Conservation (phyloP, 2,329 filamentous ascomycete species). For the Alternaria sp. region DNA sequence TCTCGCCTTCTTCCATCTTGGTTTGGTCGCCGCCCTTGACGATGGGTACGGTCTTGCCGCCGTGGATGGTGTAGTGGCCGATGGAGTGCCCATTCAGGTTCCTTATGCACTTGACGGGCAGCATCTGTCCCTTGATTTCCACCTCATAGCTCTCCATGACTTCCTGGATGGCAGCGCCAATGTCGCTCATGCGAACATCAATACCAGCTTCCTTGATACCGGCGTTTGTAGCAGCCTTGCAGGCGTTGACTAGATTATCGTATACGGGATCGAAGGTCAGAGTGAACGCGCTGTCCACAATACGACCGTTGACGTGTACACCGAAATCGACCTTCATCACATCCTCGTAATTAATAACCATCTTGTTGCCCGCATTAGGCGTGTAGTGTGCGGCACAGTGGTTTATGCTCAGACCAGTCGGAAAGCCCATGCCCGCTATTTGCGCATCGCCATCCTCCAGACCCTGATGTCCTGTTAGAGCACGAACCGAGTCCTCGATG, state of each 20-base stretch:
- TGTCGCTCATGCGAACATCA: slow-evolving; percentile 86
- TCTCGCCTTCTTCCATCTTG: slow-evolving; percentile 97
- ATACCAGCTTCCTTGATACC: slow-evolving; percentile 91
- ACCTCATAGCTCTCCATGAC: slow-evolving; percentile 94
- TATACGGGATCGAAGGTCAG: slow-evolving; percentile 73
- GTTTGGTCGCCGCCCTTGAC: slow-evolving; percentile 87
- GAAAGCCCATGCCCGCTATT: slow-evolving; percentile 85
- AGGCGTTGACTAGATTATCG: slow-evolving; percentile 71
- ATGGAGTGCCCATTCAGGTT: slow-evolving; percentile 93
- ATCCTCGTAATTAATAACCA: slow-evolving; percentile 69
- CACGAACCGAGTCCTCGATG: slow-evolving; percentile 84
- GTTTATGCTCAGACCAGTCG: slow-evolving; percentile 83
- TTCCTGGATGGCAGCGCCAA: slow-evolving; percentile 85
- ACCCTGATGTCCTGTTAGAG: slow-evolving; percentile 77
- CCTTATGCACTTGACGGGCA: slow-evolving; percentile 83
- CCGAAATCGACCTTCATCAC: slow-evolving; percentile 80
- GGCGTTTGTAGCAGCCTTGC: slow-evolving; percentile 73
- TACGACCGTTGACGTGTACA: slow-evolving; percentile 74
- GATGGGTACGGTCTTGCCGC: slow-evolving; percentile 91
- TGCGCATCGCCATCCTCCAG: slow-evolving; percentile 80
- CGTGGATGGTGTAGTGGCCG: slow-evolving; percentile 87
- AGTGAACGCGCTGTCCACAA: slow-evolving; percentile 76
- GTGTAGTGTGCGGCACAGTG: slow-evolving; percentile 87
- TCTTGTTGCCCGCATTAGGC: slow-evolving; percentile 86
- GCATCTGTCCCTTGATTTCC: slow-evolving; percentile 78